A percentile compares a stretch with the other conserved stretches of the same genome.
Evolutionary conservation across 1,284 basidiomycete species (phyloP).

Genomic region (Naganishia albida): DNA sequence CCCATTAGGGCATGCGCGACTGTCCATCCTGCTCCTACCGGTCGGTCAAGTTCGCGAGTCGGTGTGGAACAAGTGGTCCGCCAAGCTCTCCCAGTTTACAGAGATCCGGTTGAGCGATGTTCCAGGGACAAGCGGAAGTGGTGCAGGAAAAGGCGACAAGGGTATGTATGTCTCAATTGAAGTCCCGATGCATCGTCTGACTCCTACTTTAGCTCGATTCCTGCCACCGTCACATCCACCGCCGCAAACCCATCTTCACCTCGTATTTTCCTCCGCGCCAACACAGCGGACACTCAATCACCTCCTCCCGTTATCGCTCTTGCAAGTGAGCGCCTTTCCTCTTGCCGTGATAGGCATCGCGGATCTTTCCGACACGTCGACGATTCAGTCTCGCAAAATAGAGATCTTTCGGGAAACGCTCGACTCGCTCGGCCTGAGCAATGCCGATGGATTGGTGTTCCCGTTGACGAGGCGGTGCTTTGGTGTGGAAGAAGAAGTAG

Average conservation of each 20-base stretch:
- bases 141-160: conserved; percentile 24
- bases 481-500: conserved; percentile 33
- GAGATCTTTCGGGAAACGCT: conserved; percentile 30
- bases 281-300: conserved; percentile 12
- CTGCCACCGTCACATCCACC: conserved; percentile 33
- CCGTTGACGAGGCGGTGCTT: conserved; percentile 32
- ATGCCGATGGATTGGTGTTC: conserved; percentile 31
- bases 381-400: conserved; percentile 28
- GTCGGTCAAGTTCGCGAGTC: conserved; percentile 35
- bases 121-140: conserved; percentile 33
- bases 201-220: conserved; percentile 29
- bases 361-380: conserved; percentile 32
- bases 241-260: conserved; percentile 32
- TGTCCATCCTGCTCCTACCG: conserved; percentile 52
- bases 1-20: conserved; percentile 48
- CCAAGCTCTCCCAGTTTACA: conserved; percentile 12
- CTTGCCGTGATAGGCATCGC: conserved; percentile 35
- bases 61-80: conserved; percentile 33
- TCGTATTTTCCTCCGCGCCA: conserved; percentile 22
- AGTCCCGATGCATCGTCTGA: neutral
- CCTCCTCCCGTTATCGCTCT: conserved; percentile 27
- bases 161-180: neutral
- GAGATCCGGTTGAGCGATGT: conserved; percentile 34
- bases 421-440: conserved; percentile 17
- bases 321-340: conserved; percentile 32